Conservation (phyloP, 2,329 filamentous ascomycete genomes). For the Talaromyces verruculosus region DNA sequence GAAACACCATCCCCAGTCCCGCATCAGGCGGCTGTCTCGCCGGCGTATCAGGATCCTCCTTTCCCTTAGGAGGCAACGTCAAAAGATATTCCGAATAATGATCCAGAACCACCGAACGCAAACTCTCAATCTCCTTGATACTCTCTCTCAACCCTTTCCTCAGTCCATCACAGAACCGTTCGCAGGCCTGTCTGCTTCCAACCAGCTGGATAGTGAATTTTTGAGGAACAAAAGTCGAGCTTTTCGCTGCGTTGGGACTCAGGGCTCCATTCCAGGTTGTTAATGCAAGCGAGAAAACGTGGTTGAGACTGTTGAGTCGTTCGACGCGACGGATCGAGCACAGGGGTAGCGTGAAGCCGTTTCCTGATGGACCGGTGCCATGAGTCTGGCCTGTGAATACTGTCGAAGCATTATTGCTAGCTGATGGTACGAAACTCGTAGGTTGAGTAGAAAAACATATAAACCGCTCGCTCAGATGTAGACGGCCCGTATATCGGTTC, state of each 20-base stretch:
- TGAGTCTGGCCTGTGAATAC: slow-evolving; percentile 91
- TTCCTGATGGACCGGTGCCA: slow-evolving; percentile 86
- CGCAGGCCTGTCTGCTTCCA: slow-evolving; percentile 82
- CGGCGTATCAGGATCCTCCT: slow-evolving; percentile 54
- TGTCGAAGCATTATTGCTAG: slow-evolving; percentile 75
- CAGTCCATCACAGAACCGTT: slow-evolving; percentile 92
- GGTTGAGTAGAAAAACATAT: slow-evolving; percentile 95
- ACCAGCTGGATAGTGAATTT: slow-evolving; percentile 89
- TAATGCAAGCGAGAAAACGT: slow-evolving; percentile 87
- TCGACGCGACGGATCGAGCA: slow-evolving; percentile 91
- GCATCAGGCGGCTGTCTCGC: slow-evolving; percentile 73
- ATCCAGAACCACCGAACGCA: slow-evolving; percentile 75
- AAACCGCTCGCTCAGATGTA: slow-evolving; percentile 91
- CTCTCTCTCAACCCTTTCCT: slow-evolving; percentile 85
- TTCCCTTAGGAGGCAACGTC: slow-evolving; percentile 45
- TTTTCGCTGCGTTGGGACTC: slow-evolving; percentile 55
- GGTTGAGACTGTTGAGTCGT: slow-evolving; percentile 86
- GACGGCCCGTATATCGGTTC: slow-evolving; percentile 86
- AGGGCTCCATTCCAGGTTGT: slow-evolving; percentile 82
- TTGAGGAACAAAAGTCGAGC: slow-evolving; percentile 66
- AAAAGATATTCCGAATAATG: slow-evolving; percentile 90
- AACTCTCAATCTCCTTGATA: slow-evolving; percentile 81
- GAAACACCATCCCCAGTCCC: slow-evolving; percentile 86
- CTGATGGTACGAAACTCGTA: slow-evolving; percentile 78
- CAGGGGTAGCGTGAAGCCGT: slow-evolving; percentile 92